Conservation (phyloP, 768 basidiomycete genomes). For the Suillus clintonianus region DNA sequence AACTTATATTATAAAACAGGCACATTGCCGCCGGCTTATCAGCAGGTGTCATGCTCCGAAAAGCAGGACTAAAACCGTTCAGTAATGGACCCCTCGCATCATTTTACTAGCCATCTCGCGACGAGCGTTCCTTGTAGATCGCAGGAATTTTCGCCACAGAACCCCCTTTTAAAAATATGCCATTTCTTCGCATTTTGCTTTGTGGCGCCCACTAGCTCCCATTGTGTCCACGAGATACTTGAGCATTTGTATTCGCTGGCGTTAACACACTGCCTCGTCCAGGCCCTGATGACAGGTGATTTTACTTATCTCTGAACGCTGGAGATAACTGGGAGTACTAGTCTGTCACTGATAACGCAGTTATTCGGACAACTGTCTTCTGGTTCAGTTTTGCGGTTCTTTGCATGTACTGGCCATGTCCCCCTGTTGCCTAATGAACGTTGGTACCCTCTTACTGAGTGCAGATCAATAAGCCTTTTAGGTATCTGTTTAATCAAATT, state of each 20-base stretch:
- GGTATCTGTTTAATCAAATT: background rate
- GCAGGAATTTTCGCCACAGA: background rate
- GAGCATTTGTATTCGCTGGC: background rate
- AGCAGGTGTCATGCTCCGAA: background rate
- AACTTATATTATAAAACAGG: background rate
- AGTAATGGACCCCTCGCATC: background rate
- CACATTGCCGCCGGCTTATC: constrained; percentile 5
- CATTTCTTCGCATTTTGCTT: background rate
- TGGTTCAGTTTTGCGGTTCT: background rate
- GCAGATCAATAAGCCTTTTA: background rate
- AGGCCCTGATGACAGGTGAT: constrained; percentile 1
- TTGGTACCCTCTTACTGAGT: background rate
- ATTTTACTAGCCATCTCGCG: background rate
- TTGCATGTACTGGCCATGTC: background rate
- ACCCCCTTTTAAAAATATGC: background rate
- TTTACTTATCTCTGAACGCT: background rate
- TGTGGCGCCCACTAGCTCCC: background rate
- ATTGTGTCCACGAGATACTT: background rate
- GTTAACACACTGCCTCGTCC: background rate
- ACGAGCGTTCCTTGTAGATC: background rate
- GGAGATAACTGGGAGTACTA: background rate
- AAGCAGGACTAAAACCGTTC: background rate
- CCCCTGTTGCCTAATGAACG: background rate
- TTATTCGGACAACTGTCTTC: background rate
- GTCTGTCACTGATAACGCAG: constrained; percentile 1